Percentiles rank a stretch among this genome's conserved stretches.
These are phyloP conservation scores for Glycine soja DNA, from an alignment of 306 rosid species.

Conservation along the genomic window DNA sequence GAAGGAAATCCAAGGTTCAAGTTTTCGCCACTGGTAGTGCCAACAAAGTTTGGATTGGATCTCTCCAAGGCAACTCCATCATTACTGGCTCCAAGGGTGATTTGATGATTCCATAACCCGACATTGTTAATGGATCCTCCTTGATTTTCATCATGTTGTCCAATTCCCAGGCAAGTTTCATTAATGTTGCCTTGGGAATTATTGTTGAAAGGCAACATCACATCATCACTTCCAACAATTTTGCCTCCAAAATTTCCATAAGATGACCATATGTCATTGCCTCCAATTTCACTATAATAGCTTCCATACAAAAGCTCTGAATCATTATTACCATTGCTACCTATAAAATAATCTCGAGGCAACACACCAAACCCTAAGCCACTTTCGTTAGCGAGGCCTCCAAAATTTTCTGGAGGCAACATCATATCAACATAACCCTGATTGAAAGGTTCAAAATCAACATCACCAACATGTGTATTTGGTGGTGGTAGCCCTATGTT, in stretches of 20 bases:
- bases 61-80: neutral
- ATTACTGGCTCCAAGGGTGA: neutral
- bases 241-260: neutral
- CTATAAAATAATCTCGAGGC: neutral
- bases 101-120: neutral
- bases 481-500: no score
- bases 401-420: neutral
- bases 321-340: neutral
- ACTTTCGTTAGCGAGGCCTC: neutral
- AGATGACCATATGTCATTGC: neutral
- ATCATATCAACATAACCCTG: neutral
- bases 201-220: neutral
- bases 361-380: neutral
- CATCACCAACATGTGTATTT: no score
- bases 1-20: neutral
- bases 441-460: no score
- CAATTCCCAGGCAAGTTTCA: neutral
- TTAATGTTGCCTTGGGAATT: neutral
- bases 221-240: neutral
- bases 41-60: neutral
- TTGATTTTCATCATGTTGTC: neutral
- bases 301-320: neutral
- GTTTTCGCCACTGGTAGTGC: neutral
- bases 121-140: neutral
- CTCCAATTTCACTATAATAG: neutral